phyloP scores from a whole-genome alignment of 108 stramenopile species.

The Parietichytrium sp. region DNA sequence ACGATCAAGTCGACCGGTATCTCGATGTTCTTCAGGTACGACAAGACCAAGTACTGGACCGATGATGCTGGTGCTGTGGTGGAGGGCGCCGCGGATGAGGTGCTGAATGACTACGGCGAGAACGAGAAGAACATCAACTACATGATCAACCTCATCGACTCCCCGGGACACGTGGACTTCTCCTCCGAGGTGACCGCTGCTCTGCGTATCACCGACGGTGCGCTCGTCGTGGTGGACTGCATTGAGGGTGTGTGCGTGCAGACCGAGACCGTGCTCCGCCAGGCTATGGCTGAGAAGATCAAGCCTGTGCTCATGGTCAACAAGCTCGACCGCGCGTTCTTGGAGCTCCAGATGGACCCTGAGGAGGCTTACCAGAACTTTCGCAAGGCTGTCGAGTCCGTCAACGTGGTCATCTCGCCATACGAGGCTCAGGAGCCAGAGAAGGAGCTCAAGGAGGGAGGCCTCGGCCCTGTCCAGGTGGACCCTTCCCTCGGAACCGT shows the following conservation, averaged over 20 bases:
- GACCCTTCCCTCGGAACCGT: slow-evolving; percentile 97
- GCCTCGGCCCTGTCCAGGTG: slow-evolving; percentile 93
- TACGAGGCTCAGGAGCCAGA: slow-evolving; percentile 86
- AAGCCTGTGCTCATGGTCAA: slow-evolving; percentile 98
- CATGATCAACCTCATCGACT: slow-evolving; percentile 99
- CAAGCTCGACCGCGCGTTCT: slow-evolving; percentile 99
- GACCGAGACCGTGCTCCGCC: slow-evolving; percentile 99
- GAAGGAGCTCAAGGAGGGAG: not conserved
- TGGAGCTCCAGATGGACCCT: slow-evolving; percentile 95
- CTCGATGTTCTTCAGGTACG: slow-evolving; percentile 99
- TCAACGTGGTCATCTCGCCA: slow-evolving; percentile 99
- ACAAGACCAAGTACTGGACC: slow-evolving; percentile 59
- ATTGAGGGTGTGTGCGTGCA: slow-evolving; percentile 99
- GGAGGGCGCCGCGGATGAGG: slow-evolving; percentile 33
- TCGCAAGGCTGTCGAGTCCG: slow-evolving; percentile 97
- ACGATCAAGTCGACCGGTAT: slow-evolving; percentile 99
- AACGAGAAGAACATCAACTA: slow-evolving; percentile 85
- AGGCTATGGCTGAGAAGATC: slow-evolving; percentile 97
- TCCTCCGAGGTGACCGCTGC: slow-evolving; percentile 99
- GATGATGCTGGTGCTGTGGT: slow-evolving; percentile 55
- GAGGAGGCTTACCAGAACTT: slow-evolving; percentile 99
- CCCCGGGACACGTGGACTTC: slow-evolving; percentile 99
- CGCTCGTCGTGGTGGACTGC: slow-evolving; percentile 98
- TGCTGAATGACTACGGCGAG: slow-evolving; percentile 75
- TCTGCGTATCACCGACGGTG: slow-evolving; percentile 99